phyloP scores from a whole-genome alignment of 2,329 filamentous ascomycete genomes.

The Nemania diffusa region DNA sequence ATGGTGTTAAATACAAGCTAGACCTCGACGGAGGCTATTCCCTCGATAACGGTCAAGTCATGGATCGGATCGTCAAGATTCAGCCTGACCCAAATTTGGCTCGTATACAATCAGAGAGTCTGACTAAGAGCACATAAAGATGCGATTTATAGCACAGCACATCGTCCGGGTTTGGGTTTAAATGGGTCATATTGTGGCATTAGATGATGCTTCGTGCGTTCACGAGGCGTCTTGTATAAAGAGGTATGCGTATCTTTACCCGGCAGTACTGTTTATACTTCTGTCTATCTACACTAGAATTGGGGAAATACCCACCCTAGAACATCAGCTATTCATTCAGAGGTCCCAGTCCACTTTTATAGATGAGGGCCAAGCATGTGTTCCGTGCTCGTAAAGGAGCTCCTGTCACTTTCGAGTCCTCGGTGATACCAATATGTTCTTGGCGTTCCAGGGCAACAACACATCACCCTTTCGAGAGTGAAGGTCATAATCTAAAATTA shows the following conservation, averaged over 20 bases:
- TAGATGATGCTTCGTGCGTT: neutral
- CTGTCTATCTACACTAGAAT: constrained; percentile 5
- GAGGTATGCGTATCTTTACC: neutral
- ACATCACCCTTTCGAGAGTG: neutral
- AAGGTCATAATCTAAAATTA: neutral
- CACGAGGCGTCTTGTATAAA: neutral
- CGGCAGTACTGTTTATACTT: neutral
- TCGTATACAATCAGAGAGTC: constrained; percentile 14
- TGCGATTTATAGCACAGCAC: neutral
- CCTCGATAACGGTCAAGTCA: constrained; percentile 66
- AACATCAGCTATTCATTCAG: neutral
- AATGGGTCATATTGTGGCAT: neutral
- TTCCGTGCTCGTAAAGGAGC: neutral
- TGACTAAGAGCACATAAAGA: constrained; percentile 4
- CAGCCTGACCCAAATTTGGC: constrained; percentile 42
- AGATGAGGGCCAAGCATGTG: neutral
- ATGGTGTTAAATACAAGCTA: constrained; percentile 64
- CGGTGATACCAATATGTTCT: neutral
- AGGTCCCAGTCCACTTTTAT: neutral
- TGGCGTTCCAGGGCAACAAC: neutral
- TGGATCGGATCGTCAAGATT: constrained; percentile 64
- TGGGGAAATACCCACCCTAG: neutral
- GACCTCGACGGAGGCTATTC: constrained; percentile 68
- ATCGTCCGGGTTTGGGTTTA: neutral
- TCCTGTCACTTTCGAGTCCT: neutral